Conservation (phyloP, 2,329 filamentous ascomycete species). For the Tolypocladium inflatum region DNA sequence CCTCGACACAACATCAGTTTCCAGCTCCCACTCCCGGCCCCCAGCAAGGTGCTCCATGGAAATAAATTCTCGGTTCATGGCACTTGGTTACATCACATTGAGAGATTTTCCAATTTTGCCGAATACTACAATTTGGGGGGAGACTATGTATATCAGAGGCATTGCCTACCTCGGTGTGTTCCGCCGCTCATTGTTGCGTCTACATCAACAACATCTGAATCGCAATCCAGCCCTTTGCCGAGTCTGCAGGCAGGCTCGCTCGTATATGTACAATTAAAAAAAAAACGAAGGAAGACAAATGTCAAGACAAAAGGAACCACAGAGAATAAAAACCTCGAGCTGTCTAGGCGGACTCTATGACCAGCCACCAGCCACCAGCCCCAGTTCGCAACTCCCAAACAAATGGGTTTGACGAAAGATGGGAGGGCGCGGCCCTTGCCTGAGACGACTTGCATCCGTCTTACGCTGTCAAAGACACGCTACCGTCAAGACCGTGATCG, state of each 20-base stretch:
- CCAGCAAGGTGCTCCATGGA: not conserved
- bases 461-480: not conserved
- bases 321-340: slow-evolving; percentile 9
- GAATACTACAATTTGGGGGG: slow-evolving; percentile 19
- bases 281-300: slow-evolving; percentile 13
- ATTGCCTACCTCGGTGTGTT: slow-evolving; percentile 14
- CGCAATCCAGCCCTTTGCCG: slow-evolving; percentile 5
- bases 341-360: not conserved
- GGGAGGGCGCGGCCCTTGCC: not conserved
- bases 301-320: slow-evolving; percentile 20
- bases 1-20: not conserved
- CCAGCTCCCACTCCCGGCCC: not conserved
- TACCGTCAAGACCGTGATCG: not conserved
- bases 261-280: slow-evolving; percentile 25
- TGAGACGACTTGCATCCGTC: not conserved
- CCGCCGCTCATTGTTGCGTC: slow-evolving; percentile 11
- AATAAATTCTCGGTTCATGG: not conserved
- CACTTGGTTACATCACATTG: not conserved
- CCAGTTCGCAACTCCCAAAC: not conserved
- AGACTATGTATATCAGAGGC: slow-evolving; percentile 21
- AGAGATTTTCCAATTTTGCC: not conserved
- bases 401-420: not conserved
- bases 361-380: slow-evolving; percentile 5
- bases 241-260: slow-evolving; percentile 24
- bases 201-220: slow-evolving; percentile 3